phyloP scores from a whole-genome alignment of 306 rosid genomes.

The Dryas octopetala region DNA sequence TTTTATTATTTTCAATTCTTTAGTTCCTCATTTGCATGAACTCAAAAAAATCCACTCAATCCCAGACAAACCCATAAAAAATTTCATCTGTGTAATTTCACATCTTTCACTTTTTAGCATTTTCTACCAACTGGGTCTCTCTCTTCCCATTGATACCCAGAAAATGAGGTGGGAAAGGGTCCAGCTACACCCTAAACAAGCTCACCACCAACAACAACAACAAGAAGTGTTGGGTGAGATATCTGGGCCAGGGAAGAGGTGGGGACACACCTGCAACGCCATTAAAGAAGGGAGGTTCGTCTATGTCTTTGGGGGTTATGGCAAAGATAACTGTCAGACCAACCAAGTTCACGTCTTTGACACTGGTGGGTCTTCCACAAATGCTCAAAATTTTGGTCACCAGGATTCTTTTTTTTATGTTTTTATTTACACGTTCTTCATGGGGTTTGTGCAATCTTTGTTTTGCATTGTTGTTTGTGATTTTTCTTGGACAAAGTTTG shows the following conservation, averaged over 20 bases:
- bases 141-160: conserved; percentile 25
- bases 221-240: conserved; percentile 26
- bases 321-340: conserved; percentile 92
- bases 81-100: background rate
- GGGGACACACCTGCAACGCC: conserved; percentile 99
- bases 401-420: background rate
- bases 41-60: background rate
- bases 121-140: conserved; percentile 1
- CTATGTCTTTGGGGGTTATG: conserved; percentile 95
- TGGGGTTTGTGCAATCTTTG: conserved; percentile 20
- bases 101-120: conserved; percentile 1
- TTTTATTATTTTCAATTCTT: background rate
- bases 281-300: conserved; percentile 78
- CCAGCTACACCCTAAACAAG: conserved; percentile 42
- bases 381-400: background rate
- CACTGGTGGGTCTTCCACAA: conserved; percentile 53
- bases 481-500: conserved; percentile 21
- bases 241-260: conserved; percentile 91
- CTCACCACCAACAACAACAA: conserved; percentile 24
- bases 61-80: background rate
- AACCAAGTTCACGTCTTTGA: conserved; percentile 90
- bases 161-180: conserved; percentile 96
- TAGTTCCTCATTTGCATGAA: conserved; percentile 2
- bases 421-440: background rate
- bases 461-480: conserved; percentile 32